Base-by-base conservation (phyloP, 2,329 filamentous ascomycete genomes). In the Alternaria gansuensis region DNA sequence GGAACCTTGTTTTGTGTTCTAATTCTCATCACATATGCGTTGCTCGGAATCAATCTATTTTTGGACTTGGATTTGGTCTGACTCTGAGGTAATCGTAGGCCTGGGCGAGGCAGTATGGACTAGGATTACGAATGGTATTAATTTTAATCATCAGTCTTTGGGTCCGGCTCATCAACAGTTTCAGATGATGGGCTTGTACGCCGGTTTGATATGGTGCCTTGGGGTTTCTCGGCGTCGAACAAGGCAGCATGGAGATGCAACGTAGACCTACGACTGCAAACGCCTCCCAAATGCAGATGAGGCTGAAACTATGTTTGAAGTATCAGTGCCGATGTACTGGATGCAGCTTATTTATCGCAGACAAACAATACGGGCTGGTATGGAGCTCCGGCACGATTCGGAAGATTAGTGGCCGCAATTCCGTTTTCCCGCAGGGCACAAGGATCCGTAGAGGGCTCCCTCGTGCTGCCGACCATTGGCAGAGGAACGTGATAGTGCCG, bases 381-480 rank as follows among this genome's bases (percentile, higher is more conserved):
- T 24, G 44, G 34, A 52, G 51, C 40, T 49, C 48, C 68, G 68
- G 67, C 62, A 64, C 51, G 52, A 60, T 41, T 62, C 65, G 65
- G 65, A 58, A 64, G 56, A 56, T 51, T 57, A 62, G 58, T 62
- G 59, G 58, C 57, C 61, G 62, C 51, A 29, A 46, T 64, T 44
- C 68, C 68, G 65, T 62, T 65, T 57, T 69, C 57, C 68, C 67
- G 65, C 56, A 37, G 29, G 53, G 60, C 53, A 61, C 62, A 54
- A 54, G 63, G 63, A 63, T 59, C 26, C 37, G 39, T 50, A 44
- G 40, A 57, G 53, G 58, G 57, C 58, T 57, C 60, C 55, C 57
- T 62, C 64, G 60, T 46, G 58, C 45, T 54, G 29, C 58, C 55
- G 63, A 44, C 44, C 44, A 48, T 57, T 62, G 60, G 31, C 49